Conservation (phyloP, 495 filamentous ascomycete species). For the Penicillium egyptiacum region DNA sequence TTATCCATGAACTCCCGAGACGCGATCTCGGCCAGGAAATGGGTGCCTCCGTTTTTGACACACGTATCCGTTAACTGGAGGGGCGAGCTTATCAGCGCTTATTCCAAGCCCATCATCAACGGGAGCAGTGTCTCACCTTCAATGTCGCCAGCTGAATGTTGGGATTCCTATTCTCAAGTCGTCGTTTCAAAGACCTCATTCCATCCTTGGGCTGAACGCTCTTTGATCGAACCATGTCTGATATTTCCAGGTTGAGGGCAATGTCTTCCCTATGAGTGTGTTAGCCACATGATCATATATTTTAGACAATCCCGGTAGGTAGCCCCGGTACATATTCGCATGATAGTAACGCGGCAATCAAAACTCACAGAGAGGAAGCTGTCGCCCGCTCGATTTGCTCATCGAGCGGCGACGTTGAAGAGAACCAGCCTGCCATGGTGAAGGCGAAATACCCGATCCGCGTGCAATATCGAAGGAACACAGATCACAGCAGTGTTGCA, state of each 20-base stretch:
- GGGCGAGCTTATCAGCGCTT: constrained; percentile 14
- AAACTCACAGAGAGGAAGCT: constrained; percentile 77
- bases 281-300: constrained; percentile 2
- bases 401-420: constrained; percentile 82
- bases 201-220: constrained; percentile 95
- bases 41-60: constrained; percentile 96
- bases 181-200: constrained; percentile 90
- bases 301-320: background rate
- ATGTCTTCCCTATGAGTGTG: constrained; percentile 78
- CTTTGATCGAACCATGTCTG: constrained; percentile 93
- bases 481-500: background rate
- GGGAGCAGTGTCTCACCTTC: constrained; percentile 55
- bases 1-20: constrained; percentile 99
- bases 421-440: constrained; percentile 93
- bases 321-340: constrained; percentile 1
- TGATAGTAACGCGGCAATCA: background rate
- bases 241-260: constrained; percentile 93
- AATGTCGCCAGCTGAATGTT: constrained; percentile 92
- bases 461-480: constrained; percentile 1
- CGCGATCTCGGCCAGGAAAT: constrained; percentile 92
- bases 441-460: constrained; percentile 5
- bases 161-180: constrained; percentile 94
- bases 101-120: background rate
- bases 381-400: constrained; percentile 96
- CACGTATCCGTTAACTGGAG: constrained; percentile 89